phyloP scores from a whole-genome alignment of 768 basidiomycete species.

The Piloderma croceum region DNA sequence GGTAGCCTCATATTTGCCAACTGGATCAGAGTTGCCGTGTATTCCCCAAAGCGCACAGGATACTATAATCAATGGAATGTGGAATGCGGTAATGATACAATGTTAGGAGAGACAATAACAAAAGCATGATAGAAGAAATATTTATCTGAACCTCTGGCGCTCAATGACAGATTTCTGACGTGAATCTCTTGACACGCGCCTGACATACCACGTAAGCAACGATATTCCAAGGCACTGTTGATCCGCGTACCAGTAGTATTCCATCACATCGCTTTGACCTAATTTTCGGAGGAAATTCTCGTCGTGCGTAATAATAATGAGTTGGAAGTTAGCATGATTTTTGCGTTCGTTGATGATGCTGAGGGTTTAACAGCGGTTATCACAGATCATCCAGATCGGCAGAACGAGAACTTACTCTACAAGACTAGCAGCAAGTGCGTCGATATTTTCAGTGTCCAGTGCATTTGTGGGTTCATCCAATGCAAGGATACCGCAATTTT shows the following conservation, averaged over 20 bases:
- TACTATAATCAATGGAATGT: too few species aligned
- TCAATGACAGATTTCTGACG: conserved; percentile 38
- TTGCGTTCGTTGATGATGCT: conserved; percentile 95
- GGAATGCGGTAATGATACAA: too few species aligned
- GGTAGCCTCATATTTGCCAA: conserved; percentile 2
- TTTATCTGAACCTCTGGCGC: conserved; percentile 48
- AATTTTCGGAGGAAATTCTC: conserved; percentile 90
- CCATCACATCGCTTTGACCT: conserved; percentile 88
- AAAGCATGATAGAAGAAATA: conserved; percentile 4
- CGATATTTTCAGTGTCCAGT: conserved; percentile 92
- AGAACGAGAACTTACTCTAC: conserved; percentile 64
- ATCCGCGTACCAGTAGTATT: conserved; percentile 83
- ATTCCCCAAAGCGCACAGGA: too few species aligned
- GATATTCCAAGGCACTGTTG: neutral
- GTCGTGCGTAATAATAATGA: conserved; percentile 96
- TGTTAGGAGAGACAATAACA: neutral
- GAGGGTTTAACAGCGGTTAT: too few species aligned
- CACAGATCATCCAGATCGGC: conserved; percentile 5
- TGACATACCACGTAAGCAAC: conserved; percentile 23
- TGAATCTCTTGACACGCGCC: conserved; percentile 72
- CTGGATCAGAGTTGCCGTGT: neutral
- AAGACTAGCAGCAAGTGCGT: conserved; percentile 85
- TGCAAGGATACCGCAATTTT: conserved; percentile 96
- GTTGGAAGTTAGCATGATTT: conserved; percentile 87
- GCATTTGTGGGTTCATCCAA: conserved; percentile 98